Conservation (phyloP, 768 basidiomycete genomes). For the Russula lepida region DNA sequence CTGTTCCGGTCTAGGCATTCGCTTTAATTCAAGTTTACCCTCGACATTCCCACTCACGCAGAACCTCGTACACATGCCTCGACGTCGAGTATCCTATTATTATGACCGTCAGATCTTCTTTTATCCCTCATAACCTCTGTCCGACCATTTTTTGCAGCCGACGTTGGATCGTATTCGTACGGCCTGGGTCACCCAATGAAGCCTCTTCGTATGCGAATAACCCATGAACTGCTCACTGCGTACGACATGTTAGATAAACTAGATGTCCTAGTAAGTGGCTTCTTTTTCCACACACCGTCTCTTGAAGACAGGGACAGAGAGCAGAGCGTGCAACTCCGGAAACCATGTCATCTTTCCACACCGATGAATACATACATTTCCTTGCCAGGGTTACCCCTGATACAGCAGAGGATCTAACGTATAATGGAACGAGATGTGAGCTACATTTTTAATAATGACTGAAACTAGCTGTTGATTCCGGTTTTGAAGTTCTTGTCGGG, state of each 20-base stretch:
- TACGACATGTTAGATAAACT: slow-evolving; percentile 94
- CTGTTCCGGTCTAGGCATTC: neutral
- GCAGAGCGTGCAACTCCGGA: slow-evolving; percentile 31
- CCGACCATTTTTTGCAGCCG: slow-evolving; percentile 35
- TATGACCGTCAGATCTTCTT: slow-evolving; percentile 50
- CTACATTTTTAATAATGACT: slow-evolving; percentile 9
- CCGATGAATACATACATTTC: slow-evolving; percentile 97
- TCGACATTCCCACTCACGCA: neutral
- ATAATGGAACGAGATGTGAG: slow-evolving; percentile 78
- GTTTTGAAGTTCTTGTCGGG: slow-evolving; percentile 47
- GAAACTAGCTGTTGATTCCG: neutral
- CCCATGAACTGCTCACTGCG: slow-evolving; percentile 83
- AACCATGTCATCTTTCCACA: slow-evolving; percentile 87
- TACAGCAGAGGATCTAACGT: slow-evolving; percentile 78
- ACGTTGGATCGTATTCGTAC: slow-evolving; percentile 71
- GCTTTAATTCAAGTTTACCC: no score
- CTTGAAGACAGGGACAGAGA: slow-evolving; percentile 21
- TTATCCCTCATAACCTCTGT: neutral
- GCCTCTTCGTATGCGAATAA: slow-evolving; percentile 89
- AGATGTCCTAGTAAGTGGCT: slow-evolving; percentile 72
- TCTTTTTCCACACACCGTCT: neutral
- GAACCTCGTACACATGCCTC: slow-evolving; percentile 41
- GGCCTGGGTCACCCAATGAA: slow-evolving; percentile 93
- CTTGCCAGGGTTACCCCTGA: slow-evolving; percentile 84
- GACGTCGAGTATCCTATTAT: slow-evolving; percentile 70